phyloP scores from a whole-genome alignment of 352 stramenopile genomes.

The Phytopythium ostracodes region DNA sequence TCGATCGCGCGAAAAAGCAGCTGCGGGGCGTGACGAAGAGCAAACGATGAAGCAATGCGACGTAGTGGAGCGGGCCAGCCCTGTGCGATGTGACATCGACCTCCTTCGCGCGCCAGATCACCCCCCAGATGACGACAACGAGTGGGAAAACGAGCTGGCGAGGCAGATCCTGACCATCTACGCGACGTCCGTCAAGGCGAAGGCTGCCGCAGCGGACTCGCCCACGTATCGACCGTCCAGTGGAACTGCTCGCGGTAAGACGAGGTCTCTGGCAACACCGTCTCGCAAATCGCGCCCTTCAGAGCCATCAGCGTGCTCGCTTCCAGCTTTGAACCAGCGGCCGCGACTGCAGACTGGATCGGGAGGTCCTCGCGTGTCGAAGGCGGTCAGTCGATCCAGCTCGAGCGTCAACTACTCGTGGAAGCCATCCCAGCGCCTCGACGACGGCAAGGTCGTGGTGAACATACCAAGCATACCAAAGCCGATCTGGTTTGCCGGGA shows the following conservation, averaged over 20 bases:
- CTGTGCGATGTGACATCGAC: slow-evolving; percentile 36
- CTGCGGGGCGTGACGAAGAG: neutral
- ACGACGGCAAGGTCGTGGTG: slow-evolving; percentile 66
- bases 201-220: slow-evolving; percentile 17
- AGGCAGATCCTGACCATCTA: slow-evolving; percentile 89
- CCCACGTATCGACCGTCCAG: neutral
- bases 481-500: slow-evolving; percentile 85
- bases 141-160: slow-evolving; percentile 90
- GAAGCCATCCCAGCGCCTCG: slow-evolving; percentile 51
- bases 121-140: slow-evolving; percentile 55
- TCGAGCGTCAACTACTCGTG: slow-evolving; percentile 54
- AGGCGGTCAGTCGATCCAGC: neutral
- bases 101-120: slow-evolving; percentile 45
- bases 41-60: neutral
- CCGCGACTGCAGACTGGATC: too few species aligned
- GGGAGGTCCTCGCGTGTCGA: neutral
- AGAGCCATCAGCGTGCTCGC: neutral
- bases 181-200: slow-evolving; percentile 63
- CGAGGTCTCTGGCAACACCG: neutral
- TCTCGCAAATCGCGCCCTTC: neutral
- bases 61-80: neutral
- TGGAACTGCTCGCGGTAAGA: neutral
- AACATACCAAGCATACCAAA: slow-evolving; percentile 75
- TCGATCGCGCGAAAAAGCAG: neutral
- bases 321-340: neutral